Conservation (phyloP, 495 filamentous ascomycete species). For the Aspergillus asperescens region DNA sequence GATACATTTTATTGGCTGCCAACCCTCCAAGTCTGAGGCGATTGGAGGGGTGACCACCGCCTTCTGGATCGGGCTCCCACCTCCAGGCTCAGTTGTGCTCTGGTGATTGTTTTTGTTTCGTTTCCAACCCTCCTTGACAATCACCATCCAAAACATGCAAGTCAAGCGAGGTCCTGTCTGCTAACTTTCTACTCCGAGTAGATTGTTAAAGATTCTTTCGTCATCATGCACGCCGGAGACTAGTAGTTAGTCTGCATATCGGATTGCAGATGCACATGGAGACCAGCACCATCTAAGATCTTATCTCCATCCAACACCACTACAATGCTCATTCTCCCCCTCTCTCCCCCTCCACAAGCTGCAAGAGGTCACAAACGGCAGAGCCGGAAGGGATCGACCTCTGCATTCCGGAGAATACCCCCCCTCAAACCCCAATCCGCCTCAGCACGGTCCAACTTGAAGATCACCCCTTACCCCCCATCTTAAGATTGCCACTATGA, state of each 20-base stretch:
- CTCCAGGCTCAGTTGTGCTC: too few relatives aligned
- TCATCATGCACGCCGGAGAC: slow-evolving; percentile 1
- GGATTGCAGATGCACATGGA: background rate
- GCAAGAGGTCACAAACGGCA: background rate
- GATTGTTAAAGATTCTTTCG: background rate
- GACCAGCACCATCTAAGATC: background rate
- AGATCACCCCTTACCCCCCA: background rate
- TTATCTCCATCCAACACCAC: background rate
- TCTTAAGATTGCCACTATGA: background rate
- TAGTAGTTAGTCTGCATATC: slow-evolving; percentile 5
- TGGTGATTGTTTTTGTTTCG: too few relatives aligned
- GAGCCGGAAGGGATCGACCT: background rate
- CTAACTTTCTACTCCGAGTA: background rate
- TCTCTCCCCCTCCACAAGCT: background rate
- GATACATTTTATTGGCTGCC: slow-evolving; percentile 20
- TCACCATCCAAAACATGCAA: background rate
- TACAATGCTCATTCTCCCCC: background rate
- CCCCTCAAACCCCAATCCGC: background rate
- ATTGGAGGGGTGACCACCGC: slow-evolving; percentile 18
- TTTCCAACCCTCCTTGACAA: background rate
- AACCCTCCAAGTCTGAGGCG: slow-evolving; percentile 8
- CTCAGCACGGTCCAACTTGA: slow-evolving; percentile 2
- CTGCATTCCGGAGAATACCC: slow-evolving; percentile 5
- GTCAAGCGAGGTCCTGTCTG: background rate
- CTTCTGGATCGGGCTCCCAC: background rate